Base-by-base conservation (phyloP, 2,329 filamentous ascomycete genomes). In the Xylaria sp. region DNA sequence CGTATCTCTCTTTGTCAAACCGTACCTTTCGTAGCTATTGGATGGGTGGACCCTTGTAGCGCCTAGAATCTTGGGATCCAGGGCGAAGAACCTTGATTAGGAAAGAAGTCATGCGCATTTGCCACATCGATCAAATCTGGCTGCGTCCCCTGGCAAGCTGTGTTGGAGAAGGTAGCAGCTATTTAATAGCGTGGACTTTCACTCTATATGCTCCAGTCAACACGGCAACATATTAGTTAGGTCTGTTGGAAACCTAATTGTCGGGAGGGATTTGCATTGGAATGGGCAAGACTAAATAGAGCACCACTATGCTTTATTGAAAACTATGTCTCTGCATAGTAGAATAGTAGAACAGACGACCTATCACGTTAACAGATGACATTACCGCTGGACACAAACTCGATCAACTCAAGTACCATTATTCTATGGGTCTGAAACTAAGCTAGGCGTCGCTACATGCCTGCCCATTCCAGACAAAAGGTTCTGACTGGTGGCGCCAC, bases 381-480 rank as follows among this genome's bases (percentile, higher is more conserved):
- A 1, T 55, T 4, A 27, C 32, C 18, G 2, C 23, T 29, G 13
- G 16, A 29, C 23, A 32, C 5, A n/a, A 29, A 32, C 29, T 42
- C 12, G 18, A 27, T 6, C 25, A 21, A 10, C 27, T 21, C 27
- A 59, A 40, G 51, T 23, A n/a, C 18, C n/a, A 54, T 27, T 37
- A 25, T 51, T 13, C 16, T 16, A 12, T n/a, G 27, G 8, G 12
- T 9, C 16, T 54, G 10, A 48, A 6, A 40, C 13, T 23, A 32
- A n/a, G 51, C n/a, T 13, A 48, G 50, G 50, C 35, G n/a, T 57
- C 57, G 9, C 68, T 75, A 75, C 72, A 75, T 75, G 42, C 71
- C 74, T 5, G 74, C 74, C 74, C 74, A 75, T 69, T 75, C 74
- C 1, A 75, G 66, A 51, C 72, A 73, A 27, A 75, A 75, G 0